Evolutionary conservation across 1,139 yeast genomes (phyloP), one percentile per base, ranked within the genome.

Genomic region (Wickerhamiella infanticola): DNA sequence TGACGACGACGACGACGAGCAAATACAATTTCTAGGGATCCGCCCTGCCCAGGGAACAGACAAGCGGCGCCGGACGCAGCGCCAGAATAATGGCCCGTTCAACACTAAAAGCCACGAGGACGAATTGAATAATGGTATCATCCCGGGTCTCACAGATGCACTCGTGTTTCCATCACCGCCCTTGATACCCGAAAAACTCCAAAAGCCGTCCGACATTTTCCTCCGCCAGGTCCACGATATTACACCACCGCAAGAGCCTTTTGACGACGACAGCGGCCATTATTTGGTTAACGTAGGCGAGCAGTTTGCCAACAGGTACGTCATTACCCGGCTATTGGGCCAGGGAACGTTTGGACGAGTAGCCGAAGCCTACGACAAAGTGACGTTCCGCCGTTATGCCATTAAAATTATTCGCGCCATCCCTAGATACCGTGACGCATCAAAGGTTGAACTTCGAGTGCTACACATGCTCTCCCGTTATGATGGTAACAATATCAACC

Each of bases 301-400:
- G 25, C 52, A 52, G 24, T 63, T 67, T 45, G 63, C 66, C 18
- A 58, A 59, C 13, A 72, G 79, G 47, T 67, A 85, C 45, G 56
- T 55, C 29, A 59, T 69, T 38, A 47, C 55, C 26, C 58, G 60
- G 43, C 56, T 65, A 42, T 67, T 93, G 50, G 99, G 99, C 24
- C 97, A 90, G 59, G 99, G 99, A 5, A 93, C 98, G 0, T 93
- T 90, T 67, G 98, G 98, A 23, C 90, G 88, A 60, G 99, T 93
- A 11, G 81, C 86, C 24, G 60, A 65, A 11, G 70, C 70, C 5
- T 65, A 58, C 46, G 69, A 66, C 51, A 70, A 70, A 49, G 65
- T 70, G 41, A 72, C 72, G 45, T 68, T 76, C 37, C 73, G 75
- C 50, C 72, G 74, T 46, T 94, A 86, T 46, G 99, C 99, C 1